Evolutionary conservation across 2,329 filamentous ascomycete species (phyloP), one percentile per base, ranked within the genome.

Genomic region (Epichloe brachyelytri): DNA sequence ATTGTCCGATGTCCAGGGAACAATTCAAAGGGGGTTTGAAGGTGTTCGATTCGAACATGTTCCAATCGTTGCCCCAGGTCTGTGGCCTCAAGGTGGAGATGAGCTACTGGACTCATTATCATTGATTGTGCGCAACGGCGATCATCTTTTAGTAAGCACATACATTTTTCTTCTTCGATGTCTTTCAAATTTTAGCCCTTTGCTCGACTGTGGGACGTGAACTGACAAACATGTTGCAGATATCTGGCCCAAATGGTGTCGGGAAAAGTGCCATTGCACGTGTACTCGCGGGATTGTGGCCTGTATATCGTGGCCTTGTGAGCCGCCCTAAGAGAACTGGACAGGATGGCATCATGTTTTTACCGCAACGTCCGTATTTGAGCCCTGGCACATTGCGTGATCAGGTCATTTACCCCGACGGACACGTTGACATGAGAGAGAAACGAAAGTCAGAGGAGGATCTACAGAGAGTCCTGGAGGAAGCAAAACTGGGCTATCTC

Each of bases 341-440:
- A 39, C 77, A 84, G 55, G 91, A 97, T 57, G 93, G 93, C 53
- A 95, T 98, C 70, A 97, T 98, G 90, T 97, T 98, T 70, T 77
- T 98, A 11, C 93, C 93, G 0, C 93, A 98, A 66, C 79, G 91
- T 15, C 89, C 91, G 0, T 97, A 97, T 62, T 79, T 97, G 36
- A 91, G 84, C 65, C 86, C 91, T 20, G 93, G 93, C 37, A 97
- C 93, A 1, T 75, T 97, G 10, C 85, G 93, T 26, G 94, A 98
- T 61, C 94, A 98, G 70, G 88, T 98, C 61, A 96, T 97, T 63
- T 98, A 98, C 60, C 93, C 93, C 0, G 89, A 98, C 60, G 91
- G 88, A 6, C 91, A 95, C 63, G 73, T 90, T 41, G 93, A 98
- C 61, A 97, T 98, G 93, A 83, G 82, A 33, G 83, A 87, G 53